Conservation (phyloP, 768 basidiomycete species). For the Royoungia palumana region DNA sequence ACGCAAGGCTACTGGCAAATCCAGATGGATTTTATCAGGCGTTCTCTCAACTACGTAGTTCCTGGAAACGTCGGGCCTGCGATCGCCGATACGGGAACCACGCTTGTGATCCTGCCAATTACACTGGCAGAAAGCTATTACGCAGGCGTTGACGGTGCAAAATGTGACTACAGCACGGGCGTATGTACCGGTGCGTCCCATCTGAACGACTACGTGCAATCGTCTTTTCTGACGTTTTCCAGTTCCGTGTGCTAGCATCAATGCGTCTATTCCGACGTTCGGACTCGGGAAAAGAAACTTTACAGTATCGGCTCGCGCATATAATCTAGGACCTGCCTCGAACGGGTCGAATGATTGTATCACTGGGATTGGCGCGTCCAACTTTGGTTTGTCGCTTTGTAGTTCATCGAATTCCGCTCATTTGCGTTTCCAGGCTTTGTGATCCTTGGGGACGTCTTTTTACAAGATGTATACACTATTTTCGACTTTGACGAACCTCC, state of each 20-base stretch:
- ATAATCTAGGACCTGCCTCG: slow-evolving; percentile 37
- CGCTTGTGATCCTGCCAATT: slow-evolving; percentile 18
- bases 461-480: slow-evolving; percentile 22
- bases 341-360: slow-evolving; percentile 25
- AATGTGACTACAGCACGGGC: slow-evolving; percentile 7
- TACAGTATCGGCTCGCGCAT: slow-evolving; percentile 27
- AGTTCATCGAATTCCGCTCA: not conserved
- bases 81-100: slow-evolving; percentile 35
- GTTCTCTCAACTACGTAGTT: not conserved
- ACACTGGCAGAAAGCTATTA: slow-evolving; percentile 23
- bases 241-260: slow-evolving; percentile 19
- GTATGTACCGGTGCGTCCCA: slow-evolving; percentile 30
- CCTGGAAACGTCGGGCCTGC: slow-evolving; percentile 2
- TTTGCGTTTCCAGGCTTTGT: slow-evolving; percentile 8
- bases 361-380: slow-evolving; percentile 24
- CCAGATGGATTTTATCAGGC: slow-evolving; percentile 18
- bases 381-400: slow-evolving; percentile 5
- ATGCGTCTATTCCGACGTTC: slow-evolving; percentile 23
- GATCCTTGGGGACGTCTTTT: slow-evolving; percentile 29
- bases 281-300: slow-evolving; percentile 36
- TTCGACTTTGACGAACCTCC: slow-evolving; percentile 27
- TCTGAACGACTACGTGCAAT: not conserved
- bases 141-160: slow-evolving; percentile 21
- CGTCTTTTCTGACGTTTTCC: not conserved
- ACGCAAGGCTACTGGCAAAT: slow-evolving; percentile 36